Base-by-base conservation (phyloP, 352 stramenopile species). In the Blastocystis sp. region DNA sequence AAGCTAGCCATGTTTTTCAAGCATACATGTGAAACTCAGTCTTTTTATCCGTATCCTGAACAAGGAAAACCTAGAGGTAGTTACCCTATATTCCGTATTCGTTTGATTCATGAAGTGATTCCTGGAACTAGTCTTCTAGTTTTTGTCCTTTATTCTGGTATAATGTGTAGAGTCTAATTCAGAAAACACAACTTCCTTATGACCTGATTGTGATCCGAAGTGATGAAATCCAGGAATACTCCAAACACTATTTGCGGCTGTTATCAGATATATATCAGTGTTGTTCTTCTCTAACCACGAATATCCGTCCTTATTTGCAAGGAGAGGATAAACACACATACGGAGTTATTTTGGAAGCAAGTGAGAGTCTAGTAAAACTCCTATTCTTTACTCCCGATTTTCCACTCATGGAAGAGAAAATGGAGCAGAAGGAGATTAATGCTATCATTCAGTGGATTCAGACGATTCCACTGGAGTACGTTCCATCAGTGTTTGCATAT, bases 341-440 rank as follows among this genome's bases (percentile, higher is more conserved):
- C 27, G 73, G 73, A 53, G 27, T 84, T 13, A 19, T 62, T 66
- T 6, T 66, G 53, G 51, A 66, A 37, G 51, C 42, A 24, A 44
- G 44, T 35, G 33, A 68, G 1, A 42, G 35, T 40, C 19, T 37
- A 0, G 27, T 84, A 19, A 33, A 48, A 48, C 64, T 84, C 7
- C 48, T 84, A 37, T 84, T 84, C 73, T 84, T 84, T 30, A 53
- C 53, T 11, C 73, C 73, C 13, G 73, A 84, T 56, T 66, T 84
- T n/a, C 73, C 73, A 9, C 48, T 54, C n/a, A 17, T 84, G 4
- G 13, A 69, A 3, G 5, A 48, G 19, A 53, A 44, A 27, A 35
- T 84, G 4, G 40, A 30, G 51, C 24, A 35, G 30, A 84, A 84
- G 17, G 42, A 84, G 1, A 27, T 27, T 7, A 17, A 69, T 5